Base-by-base conservation (phyloP, 2,329 filamentous ascomycete genomes). In the Fusarium tuaranense region DNA sequence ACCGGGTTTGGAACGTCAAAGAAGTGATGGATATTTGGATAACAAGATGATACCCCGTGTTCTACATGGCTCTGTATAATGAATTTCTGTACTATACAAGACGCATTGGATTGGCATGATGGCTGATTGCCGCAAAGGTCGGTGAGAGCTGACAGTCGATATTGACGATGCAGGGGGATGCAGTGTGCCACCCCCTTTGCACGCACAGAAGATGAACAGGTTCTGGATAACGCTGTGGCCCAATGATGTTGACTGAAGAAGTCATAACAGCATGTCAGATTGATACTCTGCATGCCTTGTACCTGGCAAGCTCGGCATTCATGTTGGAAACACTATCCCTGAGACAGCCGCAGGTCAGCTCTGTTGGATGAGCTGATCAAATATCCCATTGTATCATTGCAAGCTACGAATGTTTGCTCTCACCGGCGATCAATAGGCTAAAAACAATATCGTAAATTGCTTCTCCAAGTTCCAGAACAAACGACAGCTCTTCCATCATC, bases 1-100 rank as follows among this genome's bases (percentile, higher is more conserved):
- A 87, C 87, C 2, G 91, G 90, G 0, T 93, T 93, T 82, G 91
- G 91, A 10, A 85, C 85, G 10, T 88, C 88, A 4, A 89, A 89
- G 78, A 90, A 88, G 82, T 85, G 76, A 79, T 39, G 44, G 44
- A 68, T 73, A 71, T 64, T 41, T 63, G 65, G 41, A 65, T 30
- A 67, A 67, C 63, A 69, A 62, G 58, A 81, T 81, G 80, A 82
- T 82, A 82, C 81, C 80, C 79, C 41, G 48, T 70, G 67, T 62
- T 72, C 30, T 46, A 41, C 30, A 68, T 71, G 71, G 69, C 65
- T 62, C 64, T 74, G 51, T 68, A 76, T 41, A 46, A 68, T 30
- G 18, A 18, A 22, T 53, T 30, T 53, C 8, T 63, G 46, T 38
- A 63, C 25, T 27, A n/a, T 59, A 32, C 10, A 36, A 25, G 16